phyloP scores from a whole-genome alignment of 805 yeast genomes.

The Saturnispora zaruensis region DNA sequence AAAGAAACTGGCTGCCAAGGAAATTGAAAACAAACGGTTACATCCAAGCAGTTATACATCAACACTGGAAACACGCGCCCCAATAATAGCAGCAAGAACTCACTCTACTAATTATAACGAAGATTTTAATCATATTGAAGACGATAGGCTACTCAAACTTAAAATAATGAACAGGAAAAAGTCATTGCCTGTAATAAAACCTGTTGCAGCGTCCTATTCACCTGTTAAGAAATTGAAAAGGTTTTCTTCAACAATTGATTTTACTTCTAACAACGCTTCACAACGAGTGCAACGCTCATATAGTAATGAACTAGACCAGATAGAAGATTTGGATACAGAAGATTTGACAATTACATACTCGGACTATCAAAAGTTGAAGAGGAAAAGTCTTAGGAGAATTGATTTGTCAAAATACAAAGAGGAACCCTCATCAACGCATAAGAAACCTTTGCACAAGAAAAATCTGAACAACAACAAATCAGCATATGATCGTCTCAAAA shows the following conservation, averaged over 20 bases:
- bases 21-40: slow-evolving; percentile 1
- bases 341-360: slow-evolving; percentile 24
- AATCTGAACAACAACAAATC: slow-evolving; percentile 1
- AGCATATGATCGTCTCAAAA: slow-evolving; percentile 19
- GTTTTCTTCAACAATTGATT: slow-evolving; percentile 25
- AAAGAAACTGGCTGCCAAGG: slow-evolving; percentile 1
- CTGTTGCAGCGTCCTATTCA: slow-evolving; percentile 14
- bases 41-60: background rate
- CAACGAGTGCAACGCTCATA: slow-evolving; percentile 1
- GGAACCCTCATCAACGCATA: slow-evolving; percentile 13
- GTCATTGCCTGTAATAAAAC: slow-evolving; percentile 23
- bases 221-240: slow-evolving; percentile 18
- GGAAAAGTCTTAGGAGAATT: slow-evolving; percentile 19
- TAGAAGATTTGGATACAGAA: slow-evolving; percentile 21
- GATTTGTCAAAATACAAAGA: slow-evolving; percentile 26
- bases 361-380: slow-evolving; percentile 20
- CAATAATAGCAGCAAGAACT: background rate
- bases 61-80: background rate
- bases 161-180: slow-evolving; percentile 15
- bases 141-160: slow-evolving; percentile 19
- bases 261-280: slow-evolving; percentile 4
- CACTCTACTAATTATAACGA: slow-evolving; percentile 10
- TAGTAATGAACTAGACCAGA: slow-evolving; percentile 20
- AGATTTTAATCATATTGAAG: slow-evolving; percentile 23
- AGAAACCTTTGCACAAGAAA: slow-evolving; percentile 7